Percentiles rank a stretch among this genome's conserved stretches.
Evolutionary conservation across 441 rosid genomes (phyloP).

Genomic region (Gossypium trilobum): DNA sequence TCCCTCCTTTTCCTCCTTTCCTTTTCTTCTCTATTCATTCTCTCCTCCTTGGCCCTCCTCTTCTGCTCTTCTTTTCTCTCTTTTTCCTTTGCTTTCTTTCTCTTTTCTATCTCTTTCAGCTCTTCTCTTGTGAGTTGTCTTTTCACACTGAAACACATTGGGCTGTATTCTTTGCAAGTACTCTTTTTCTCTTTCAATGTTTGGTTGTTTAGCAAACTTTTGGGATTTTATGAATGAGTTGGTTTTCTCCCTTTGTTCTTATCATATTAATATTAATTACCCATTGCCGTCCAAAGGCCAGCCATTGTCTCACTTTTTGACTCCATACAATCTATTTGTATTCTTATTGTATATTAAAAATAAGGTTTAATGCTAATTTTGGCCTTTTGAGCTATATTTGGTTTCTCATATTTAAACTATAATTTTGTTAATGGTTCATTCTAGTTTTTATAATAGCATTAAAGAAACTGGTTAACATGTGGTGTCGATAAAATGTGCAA

Average conservation of each 20-base stretch:
- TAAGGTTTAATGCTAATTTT: not conserved
- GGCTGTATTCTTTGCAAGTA: not conserved
- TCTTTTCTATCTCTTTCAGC: slow-evolving; percentile 21
- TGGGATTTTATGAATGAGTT: not conserved
- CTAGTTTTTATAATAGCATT: not conserved
- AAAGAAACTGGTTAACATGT: not conserved
- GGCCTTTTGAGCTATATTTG: not conserved
- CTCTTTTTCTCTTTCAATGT: not conserved
- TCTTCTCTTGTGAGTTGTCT: slow-evolving; percentile 25
- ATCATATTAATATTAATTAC: not conserved
- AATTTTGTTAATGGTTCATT: not conserved
- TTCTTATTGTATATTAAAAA: not conserved
- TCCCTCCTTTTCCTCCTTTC: not conserved
- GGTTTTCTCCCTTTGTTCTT: not conserved
- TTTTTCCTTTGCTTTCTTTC: slow-evolving; percentile 19
- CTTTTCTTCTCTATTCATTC: not conserved
- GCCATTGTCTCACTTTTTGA: not conserved
- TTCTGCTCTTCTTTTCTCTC: slow-evolving; percentile 6
- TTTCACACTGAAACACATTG: slow-evolving; percentile 24
- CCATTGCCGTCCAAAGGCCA: slow-evolving; percentile 13
- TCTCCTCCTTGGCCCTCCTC: not conserved
- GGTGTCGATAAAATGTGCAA: not conserved
- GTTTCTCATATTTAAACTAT: not conserved
- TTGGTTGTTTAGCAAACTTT: not conserved
- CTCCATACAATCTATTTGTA: not conserved